Percentiles rank a stretch among this genome's conserved stretches.
Evolutionary conservation across 2,329 filamentous ascomycete genomes (phyloP).

Genomic region (Fusarium heterosporum): DNA sequence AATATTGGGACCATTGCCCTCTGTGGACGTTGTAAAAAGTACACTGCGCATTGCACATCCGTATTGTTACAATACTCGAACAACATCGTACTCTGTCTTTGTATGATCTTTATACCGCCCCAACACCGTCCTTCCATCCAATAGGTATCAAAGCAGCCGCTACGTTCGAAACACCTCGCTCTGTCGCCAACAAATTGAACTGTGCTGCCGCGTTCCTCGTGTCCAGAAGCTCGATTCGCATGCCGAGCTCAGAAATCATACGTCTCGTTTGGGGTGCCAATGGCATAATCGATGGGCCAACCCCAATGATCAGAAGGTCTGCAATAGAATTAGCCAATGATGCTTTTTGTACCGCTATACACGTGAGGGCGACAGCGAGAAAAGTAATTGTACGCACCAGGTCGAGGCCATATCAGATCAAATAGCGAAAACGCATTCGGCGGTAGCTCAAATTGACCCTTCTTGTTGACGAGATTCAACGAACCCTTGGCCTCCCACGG

Average conservation of each 20-base stretch:
- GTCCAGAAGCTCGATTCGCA: conserved; percentile 89
- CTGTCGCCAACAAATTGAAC: conserved; percentile 95
- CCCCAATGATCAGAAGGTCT: conserved; percentile 92
- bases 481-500: conserved; percentile 74
- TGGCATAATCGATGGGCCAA: conserved; percentile 80
- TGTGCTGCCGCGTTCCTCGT: conserved; percentile 94
- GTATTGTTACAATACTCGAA: conserved; percentile 26
- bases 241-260: conserved; percentile 80
- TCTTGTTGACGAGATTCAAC: conserved; percentile 73
- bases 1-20: not conserved
- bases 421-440: conserved; percentile 79
- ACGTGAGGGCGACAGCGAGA: not conserved
- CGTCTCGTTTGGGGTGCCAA: conserved; percentile 79
- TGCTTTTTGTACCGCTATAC: not conserved
- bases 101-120: conserved; percentile 48
- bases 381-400: conserved; percentile 69
- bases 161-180: conserved; percentile 85
- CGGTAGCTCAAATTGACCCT: conserved; percentile 83
- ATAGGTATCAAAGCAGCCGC: conserved; percentile 89
- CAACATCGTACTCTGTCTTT: not conserved
- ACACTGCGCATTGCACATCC: not conserved
- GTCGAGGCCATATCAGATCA: conserved; percentile 85
- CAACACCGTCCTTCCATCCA: conserved; percentile 77
- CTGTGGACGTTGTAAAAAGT: not conserved
- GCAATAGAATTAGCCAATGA: conserved; percentile 28